Evolutionary conservation across 805 yeast species (phyloP), one percentile per base, ranked within the genome.

Genomic region (Yamadazyma sp.): DNA sequence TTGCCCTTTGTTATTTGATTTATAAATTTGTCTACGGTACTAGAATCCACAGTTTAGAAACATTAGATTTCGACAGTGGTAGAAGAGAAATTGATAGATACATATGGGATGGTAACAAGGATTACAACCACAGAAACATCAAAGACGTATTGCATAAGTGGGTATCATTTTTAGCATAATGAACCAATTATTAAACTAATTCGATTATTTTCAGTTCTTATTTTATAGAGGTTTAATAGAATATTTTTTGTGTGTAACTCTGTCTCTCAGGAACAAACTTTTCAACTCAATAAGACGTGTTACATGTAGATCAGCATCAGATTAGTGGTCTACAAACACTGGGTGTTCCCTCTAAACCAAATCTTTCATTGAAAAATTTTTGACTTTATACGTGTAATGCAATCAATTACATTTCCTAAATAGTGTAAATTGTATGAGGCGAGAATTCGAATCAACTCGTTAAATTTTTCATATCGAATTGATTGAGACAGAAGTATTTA

Each of bases 61-160:
- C 84, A 30, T 54, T 86, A 40, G 95, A 87, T 55, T 72, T 83
- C 53, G 95, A 87, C 55, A 74, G 86, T 0, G 95, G 95, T 2
- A 66, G 95, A 48, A 70, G 93, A 33, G 95, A 86, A 53, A 77
- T 81, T 60, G 96, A 87, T 57, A 65, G 87, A 31, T 75, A 75
- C 43, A 76, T 80, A 15, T 86, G 95, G 94, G 86, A 81, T 45
- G 93, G 86, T 39, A 86, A 84, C 17, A 52, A 58, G 31, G 71
- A 66, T 34, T 66, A 62, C 42, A 62, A 64, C 41, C 46, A 49
- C 17, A 49, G 55, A 23, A 62, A 51, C 30, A 19, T 58, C 23
- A 61, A 60, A 34, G 69, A 63, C 14, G 50, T 61, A 5, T 33
- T 55, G n/a, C 49, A 49, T 28, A 66, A 62, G 43, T 45, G 55